A percentile compares a stretch with the other conserved stretches of the same genome.
These are phyloP conservation scores for Talaromyces rugulosus DNA, from an alignment of 2,329 filamentous ascomycete genomes.

Conservation along the genomic window DNA sequence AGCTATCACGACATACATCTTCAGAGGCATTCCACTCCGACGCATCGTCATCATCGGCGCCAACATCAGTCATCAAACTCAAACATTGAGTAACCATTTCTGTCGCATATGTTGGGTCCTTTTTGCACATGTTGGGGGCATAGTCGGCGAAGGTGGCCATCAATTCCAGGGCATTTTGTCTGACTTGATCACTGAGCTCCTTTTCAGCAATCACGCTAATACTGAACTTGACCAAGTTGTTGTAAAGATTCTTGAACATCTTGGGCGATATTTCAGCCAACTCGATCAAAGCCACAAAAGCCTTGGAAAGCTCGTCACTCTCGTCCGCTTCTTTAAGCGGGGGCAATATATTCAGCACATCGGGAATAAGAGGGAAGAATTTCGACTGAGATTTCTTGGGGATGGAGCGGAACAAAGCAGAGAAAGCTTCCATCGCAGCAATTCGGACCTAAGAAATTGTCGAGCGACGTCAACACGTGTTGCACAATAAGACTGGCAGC, in stretches of 20 bases:
- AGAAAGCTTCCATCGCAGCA: constrained; percentile 93
- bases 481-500: not conserved
- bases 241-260: constrained; percentile 97
- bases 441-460: constrained; percentile 67
- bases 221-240: constrained; percentile 86
- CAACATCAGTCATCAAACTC: constrained; percentile 96
- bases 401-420: constrained; percentile 89
- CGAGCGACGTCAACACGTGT: constrained; percentile 14
- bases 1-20: constrained; percentile 58
- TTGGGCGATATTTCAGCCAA: constrained; percentile 90
- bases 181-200: constrained; percentile 80
- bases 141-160: constrained; percentile 98
- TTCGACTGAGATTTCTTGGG: constrained; percentile 82
- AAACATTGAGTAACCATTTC: constrained; percentile 99
- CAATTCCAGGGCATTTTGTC: constrained; percentile 91
- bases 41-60: constrained; percentile 89
- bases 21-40: constrained; percentile 89
- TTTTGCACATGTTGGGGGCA: constrained; percentile 88
- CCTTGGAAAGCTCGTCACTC: constrained; percentile 85
- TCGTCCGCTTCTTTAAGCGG: constrained; percentile 90
- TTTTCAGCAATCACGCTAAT: constrained; percentile 94
- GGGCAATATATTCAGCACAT: constrained; percentile 89
- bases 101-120: constrained; percentile 82
- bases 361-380: constrained; percentile 81
- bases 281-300: constrained; percentile 86